Evolutionary conservation across 352 stramenopile genomes (phyloP).

Genomic region (Globisporangium sylvaticum): DNA sequence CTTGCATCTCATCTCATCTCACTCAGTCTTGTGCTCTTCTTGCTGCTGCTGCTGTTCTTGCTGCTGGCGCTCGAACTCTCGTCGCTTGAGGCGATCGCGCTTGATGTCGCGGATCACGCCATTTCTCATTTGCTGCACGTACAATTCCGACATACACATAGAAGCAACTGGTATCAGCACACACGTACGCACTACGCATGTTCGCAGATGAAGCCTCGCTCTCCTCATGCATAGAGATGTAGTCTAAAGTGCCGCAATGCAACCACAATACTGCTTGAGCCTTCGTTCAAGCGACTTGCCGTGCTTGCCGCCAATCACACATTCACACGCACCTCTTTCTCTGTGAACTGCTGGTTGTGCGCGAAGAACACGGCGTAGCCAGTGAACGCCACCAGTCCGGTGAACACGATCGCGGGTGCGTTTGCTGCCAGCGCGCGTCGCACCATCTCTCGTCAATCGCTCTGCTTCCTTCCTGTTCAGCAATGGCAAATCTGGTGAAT

Average conservation of each 20-base stretch:
- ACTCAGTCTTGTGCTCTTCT: slow-evolving; percentile 5
- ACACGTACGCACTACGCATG: not conserved
- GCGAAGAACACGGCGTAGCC: slow-evolving; percentile 71
- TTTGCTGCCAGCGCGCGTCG: slow-evolving; percentile 28
- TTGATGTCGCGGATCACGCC: slow-evolving; percentile 82
- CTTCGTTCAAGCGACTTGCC: not conserved
- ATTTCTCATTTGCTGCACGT: slow-evolving; percentile 53
- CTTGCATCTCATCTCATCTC: no score
- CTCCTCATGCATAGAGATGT: not conserved
- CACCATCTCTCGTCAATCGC: slow-evolving; percentile 8
- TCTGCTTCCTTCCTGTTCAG: not conserved
- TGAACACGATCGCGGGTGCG: slow-evolving; percentile 46
- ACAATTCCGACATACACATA: not conserved
- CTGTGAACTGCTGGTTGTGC: slow-evolving; percentile 67
- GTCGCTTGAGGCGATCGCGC: slow-evolving; percentile 54
- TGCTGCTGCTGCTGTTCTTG: slow-evolving; percentile 20
- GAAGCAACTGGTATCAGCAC: not conserved
- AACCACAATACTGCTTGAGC: not conserved
- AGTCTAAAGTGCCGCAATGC: not conserved
- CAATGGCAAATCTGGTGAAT: not conserved
- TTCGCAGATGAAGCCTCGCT: not conserved
- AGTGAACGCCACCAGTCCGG: slow-evolving; percentile 32
- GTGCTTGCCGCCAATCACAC: not conserved
- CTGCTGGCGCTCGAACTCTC: slow-evolving; percentile 38
- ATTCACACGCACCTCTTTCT: slow-evolving; percentile 55